phyloP scores from a whole-genome alignment of 148 eudicot species.

The Rhododendron ferrugineum region DNA sequence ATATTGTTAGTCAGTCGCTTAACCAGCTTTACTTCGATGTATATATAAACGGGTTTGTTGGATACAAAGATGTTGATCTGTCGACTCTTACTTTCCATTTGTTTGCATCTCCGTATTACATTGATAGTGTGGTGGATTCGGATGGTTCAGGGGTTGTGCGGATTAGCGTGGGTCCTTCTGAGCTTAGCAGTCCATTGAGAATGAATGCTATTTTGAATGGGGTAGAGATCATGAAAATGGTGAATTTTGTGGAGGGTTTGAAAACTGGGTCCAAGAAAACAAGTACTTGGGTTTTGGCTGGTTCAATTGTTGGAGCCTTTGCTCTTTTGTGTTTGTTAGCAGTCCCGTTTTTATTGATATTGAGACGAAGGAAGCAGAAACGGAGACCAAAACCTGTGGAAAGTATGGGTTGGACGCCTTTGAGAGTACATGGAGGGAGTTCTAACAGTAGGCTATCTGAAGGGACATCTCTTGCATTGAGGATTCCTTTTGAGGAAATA shows the following conservation, averaged over 20 bases:
- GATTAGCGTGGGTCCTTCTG: constrained; percentile 82
- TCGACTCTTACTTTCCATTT: constrained; percentile 46
- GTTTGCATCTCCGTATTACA: constrained; percentile 53
- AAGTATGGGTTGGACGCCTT: constrained; percentile 77
- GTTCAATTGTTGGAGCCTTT: constrained; percentile 49
- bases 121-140: constrained; percentile 54
- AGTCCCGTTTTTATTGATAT: constrained; percentile 26
- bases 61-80: constrained; percentile 72
- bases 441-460: constrained; percentile 55
- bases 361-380: constrained; percentile 42
- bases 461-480: constrained; percentile 44
- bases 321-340: constrained; percentile 26
- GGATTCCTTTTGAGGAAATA: constrained; percentile 70
- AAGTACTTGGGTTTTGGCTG: constrained; percentile 37
- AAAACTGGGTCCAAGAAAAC: constrained; percentile 26
- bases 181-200: constrained; percentile 45
- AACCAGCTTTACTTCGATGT: constrained; percentile 75
- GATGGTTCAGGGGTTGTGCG: constrained; percentile 42
- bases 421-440: constrained; percentile 45
- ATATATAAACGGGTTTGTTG: constrained; percentile 58
- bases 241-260: constrained; percentile 25
- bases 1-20: constrained; percentile 43
- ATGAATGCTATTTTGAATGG: constrained; percentile 88
- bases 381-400: constrained; percentile 40
- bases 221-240: constrained; percentile 86